A percentile compares a stretch with the other conserved stretches of the same genome.
phyloP scores from a whole-genome alignment of 2,329 filamentous ascomycete species.

The Hymenoscyphus albidus region DNA sequence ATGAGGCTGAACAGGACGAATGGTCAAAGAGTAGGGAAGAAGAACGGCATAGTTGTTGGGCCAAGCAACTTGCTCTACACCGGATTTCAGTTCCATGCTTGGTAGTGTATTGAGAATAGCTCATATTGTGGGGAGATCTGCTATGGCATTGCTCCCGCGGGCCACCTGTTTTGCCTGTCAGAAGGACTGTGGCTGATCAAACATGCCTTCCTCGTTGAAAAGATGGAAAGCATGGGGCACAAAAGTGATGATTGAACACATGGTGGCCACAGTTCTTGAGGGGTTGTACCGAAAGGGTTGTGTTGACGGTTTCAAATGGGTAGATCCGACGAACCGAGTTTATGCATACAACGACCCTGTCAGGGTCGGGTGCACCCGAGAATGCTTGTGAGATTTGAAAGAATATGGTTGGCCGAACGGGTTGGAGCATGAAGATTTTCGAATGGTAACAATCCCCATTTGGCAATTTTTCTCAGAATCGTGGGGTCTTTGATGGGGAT shows the following conservation, averaged over 20 bases:
- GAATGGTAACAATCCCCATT: slow-evolving; percentile 10
- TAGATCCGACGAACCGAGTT: slow-evolving; percentile 21
- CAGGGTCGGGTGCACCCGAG: not conserved
- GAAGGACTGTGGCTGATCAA: slow-evolving; percentile 24
- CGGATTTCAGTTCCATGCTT: not conserved
- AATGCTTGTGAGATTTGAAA: not conserved
- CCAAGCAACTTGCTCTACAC: not conserved
- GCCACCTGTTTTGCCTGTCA: slow-evolving; percentile 19
- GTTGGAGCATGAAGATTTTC: not conserved
- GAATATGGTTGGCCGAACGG: not conserved
- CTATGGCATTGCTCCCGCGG: slow-evolving; percentile 22
- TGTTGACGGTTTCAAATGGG: slow-evolving; percentile 20
- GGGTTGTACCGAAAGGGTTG: slow-evolving; percentile 14
- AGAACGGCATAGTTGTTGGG: not conserved
- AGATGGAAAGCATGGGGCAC: not conserved
- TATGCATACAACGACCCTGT: slow-evolving; percentile 15
- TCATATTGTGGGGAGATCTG: slow-evolving; percentile 15
- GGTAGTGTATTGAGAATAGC: slow-evolving; percentile 5
- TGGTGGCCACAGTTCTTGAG: not conserved
- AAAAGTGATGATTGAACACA: not conserved
- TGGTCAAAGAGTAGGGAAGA: slow-evolving; percentile 6
- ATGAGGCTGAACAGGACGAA: slow-evolving; percentile 11
- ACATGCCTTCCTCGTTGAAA: slow-evolving; percentile 9
- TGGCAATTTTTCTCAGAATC: slow-evolving; percentile 4
- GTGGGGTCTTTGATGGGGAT: not conserved